Base-by-base conservation (phyloP, 192 early-diverging fungal species). In the Coemansia biformis region DNA sequence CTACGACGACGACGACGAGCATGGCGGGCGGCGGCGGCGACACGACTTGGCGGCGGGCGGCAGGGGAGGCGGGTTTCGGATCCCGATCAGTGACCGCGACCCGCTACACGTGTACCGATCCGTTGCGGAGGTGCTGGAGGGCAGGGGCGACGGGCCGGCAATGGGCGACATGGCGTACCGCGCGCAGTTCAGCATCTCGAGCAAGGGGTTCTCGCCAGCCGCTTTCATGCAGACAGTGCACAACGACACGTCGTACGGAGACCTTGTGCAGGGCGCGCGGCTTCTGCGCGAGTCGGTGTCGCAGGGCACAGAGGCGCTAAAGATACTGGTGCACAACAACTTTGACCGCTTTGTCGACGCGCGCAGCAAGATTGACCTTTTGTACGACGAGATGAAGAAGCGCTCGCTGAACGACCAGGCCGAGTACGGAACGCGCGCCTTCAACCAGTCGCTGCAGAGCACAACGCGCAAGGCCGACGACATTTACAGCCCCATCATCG, bases 331-430 rank as follows among this genome's bases (percentile, higher is more conserved):
- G 35, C 90, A 96, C 61, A 87, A 86, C 48, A 90, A 98, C 62
- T 98, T 98, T 79, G 91, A 94, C 59, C 84, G 91, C 31, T 98
- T 98, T 64, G 93, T 98, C 9, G 86, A 80, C 33, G 92, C 95
- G 13, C 93, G 94, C 75, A 88, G 81, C 62, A 94, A 90, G 2
- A 94, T 98, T 40, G 95, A 98, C 49, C 85, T 87, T 38, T 68
- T 93, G 18, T 94, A 95, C 57, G 84, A 90, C 15, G 92, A 95
- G 55, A 93, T 98, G 89, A 84, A 86, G 48, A 75, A 78, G 18
- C 79, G 86, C 41, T 87, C 90, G 36, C 67, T 95, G 30, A 93
- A 90, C 47, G 82, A 83, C 30, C 65, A 79, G 13, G 78, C 85
- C 26, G 86, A 83, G 32, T 92, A 86, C 53, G 95, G 95, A 8